These are phyloP conservation scores for Aspergillus sclerotiicarbonarius DNA, from an alignment of 495 filamentous ascomycete genomes.

Conservation along the genomic window DNA sequence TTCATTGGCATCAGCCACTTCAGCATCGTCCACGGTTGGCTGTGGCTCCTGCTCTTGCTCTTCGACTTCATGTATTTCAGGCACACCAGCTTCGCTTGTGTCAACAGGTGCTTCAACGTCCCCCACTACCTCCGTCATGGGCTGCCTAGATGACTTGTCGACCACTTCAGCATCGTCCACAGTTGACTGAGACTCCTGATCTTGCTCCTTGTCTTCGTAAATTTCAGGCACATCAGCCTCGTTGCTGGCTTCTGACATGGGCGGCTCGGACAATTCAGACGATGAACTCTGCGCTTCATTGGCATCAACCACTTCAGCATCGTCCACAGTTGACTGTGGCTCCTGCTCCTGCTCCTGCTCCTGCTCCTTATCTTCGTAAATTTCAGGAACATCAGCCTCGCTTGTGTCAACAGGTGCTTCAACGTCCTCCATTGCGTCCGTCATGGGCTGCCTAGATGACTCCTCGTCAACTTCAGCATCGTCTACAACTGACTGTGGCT, in stretches of 20 bases:
- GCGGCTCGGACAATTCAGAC: slow-evolving; percentile 16
- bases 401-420: not conserved
- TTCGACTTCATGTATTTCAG: no score
- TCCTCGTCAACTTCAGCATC: not conserved
- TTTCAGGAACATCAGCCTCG: no score
- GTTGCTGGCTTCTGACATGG: not conserved
- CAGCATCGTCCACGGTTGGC: not conserved
- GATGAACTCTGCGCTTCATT: slow-evolving; percentile 8
- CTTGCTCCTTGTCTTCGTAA: slow-evolving; percentile 19
- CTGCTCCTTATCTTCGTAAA: no score
- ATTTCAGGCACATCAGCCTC: slow-evolving; percentile 1
- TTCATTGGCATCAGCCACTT: not conserved
- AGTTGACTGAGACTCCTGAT: slow-evolving; percentile 5
- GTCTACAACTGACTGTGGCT: not conserved
- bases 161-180: not conserved
- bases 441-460: not conserved
- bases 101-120: not conserved
- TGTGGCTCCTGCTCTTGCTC: no score
- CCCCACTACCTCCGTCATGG: not conserved
- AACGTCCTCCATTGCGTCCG: not conserved
- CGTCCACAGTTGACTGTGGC: no score
- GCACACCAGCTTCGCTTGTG: no score
- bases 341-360: slow-evolving; percentile 16
- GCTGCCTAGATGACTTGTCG: not conserved
- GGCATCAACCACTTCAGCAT: not conserved